A percentile compares a stretch with the other conserved stretches of the same genome.
Conservation (phyloP, 2,329 filamentous ascomycete species). For the Diatrype stigma region DNA sequence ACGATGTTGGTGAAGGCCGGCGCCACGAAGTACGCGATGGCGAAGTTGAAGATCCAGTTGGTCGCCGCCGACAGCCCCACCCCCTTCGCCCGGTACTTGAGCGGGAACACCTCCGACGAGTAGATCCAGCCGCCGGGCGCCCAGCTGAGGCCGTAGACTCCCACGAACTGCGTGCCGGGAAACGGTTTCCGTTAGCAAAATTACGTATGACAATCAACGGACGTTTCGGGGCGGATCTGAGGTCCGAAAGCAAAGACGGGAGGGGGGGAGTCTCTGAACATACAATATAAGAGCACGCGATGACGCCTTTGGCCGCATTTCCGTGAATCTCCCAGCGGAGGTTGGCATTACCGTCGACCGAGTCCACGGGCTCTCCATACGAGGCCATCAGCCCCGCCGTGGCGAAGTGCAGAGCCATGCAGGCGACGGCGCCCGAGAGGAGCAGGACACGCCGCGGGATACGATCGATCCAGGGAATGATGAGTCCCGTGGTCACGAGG, state of each 20-base stretch:
- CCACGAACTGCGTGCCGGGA: no score
- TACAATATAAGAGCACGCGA: conserved; percentile 47
- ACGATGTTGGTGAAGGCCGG: conserved; percentile 13
- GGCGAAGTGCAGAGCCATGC: conserved; percentile 43
- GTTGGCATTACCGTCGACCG: conserved; percentile 41
- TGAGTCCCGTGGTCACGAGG: conserved; percentile 45
- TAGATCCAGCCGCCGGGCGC: conserved; percentile 17
- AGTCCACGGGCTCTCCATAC: conserved; percentile 39
- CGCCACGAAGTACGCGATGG: conserved; percentile 12
- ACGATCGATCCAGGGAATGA: conserved; percentile 46
- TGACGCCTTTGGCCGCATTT: conserved; percentile 43
- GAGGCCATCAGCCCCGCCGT: conserved; percentile 47
- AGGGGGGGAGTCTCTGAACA: no score
- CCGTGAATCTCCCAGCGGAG: conserved; percentile 43
- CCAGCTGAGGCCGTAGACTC: conserved; percentile 32
- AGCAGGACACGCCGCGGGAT: conserved; percentile 45
- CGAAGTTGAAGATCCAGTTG: conserved; percentile 24
- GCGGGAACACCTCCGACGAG: conserved; percentile 22
- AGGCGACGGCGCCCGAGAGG: conserved; percentile 40
- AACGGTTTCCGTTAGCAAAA: no score
- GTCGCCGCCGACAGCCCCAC: conserved; percentile 17
- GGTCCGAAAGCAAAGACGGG: no score
- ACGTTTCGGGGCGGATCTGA: no score
- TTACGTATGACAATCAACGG: no score
- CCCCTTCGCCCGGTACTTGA: conserved; percentile 17